A percentile compares a stretch with the other conserved stretches of the same genome.
These are phyloP conservation scores for Candida glucosophila DNA, from an alignment of 1,139 yeast genomes.

Conservation along the genomic window DNA sequence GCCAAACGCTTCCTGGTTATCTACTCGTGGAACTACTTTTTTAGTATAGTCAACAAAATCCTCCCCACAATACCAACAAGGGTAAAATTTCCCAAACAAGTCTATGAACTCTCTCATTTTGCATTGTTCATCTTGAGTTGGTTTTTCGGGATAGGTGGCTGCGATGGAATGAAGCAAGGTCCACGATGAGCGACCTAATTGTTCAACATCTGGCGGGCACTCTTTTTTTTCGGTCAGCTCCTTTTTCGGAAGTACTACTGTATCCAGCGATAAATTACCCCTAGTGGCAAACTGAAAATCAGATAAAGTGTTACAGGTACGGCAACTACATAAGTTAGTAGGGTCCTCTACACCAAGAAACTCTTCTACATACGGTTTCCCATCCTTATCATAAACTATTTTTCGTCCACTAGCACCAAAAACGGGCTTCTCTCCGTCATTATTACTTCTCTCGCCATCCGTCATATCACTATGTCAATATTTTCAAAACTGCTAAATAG, in stretches of 20 bases:
- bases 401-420: constrained; percentile 57
- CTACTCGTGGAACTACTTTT: constrained; percentile 56
- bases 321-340: constrained; percentile 41
- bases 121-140: constrained; percentile 51
- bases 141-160: constrained; percentile 74
- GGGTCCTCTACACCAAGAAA: neutral
- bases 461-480: too few species aligned
- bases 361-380: constrained; percentile 62
- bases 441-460: neutral
- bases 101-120: constrained; percentile 66
- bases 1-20: constrained; percentile 72
- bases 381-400: constrained; percentile 75
- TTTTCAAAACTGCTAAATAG: too few species aligned
- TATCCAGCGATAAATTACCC: too few species aligned
- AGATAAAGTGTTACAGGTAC: constrained; percentile 68
- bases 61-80: constrained; percentile 90
- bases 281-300: constrained; percentile 64
- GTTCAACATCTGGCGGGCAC: constrained; percentile 83
- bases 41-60: constrained; percentile 65
- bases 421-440: constrained; percentile 19
- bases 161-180: constrained; percentile 85
- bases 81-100: constrained; percentile 75
- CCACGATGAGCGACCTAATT: constrained; percentile 86
- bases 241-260: constrained; percentile 7
- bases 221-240: constrained; percentile 25